Evolutionary conservation across 2,329 filamentous ascomycete genomes (phyloP), one percentile per base, ranked within the genome.

Genomic region (Xylaria sp.): DNA sequence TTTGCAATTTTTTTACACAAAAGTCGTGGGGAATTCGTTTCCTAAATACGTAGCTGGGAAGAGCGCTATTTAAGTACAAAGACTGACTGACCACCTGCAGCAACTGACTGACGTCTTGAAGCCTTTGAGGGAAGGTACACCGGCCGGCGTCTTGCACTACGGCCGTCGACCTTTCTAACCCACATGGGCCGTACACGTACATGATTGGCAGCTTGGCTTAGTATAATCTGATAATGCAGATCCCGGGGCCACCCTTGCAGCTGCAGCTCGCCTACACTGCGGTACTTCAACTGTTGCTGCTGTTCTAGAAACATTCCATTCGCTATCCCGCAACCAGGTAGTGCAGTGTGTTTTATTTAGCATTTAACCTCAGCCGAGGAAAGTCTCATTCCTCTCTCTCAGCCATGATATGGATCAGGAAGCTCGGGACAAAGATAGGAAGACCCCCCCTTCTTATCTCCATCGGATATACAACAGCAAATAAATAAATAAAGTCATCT

Each of bases 141-240:
- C 38, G 10, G 5, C 42, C n/a, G 22, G 11, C 36, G 36, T 20
- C 42, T 20, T 44, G 42, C 5, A 44, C 17, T n/a, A n/a, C 49
- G 31, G 7, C 25, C 25, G 47, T 39, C 44, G 29, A 53, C 57
- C 51, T 55, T 45, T 36, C 45, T 45, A 63, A 57, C 61, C 62
- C 62, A 64, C 55, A 29, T 60, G 11, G 42, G 42, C 42, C 7
- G 2, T 5, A 36, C 33, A 36, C 22, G 29, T 49, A 65, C 55
- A 54, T 55, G n/a, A n/a, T n/a, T 47, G 54, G 51, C 53, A n/a
- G 20, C n/a, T 47, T 38, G 49, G 22, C 2, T 56, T 67, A 61
- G 61, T 47, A 47, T 53, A 66, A 69, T 69, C 67, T 69, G 67
- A 69, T 69, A 65, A 66, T 64, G 63, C 60, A 67, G 63, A 66